phyloP scores from a whole-genome alignment of 495 filamentous ascomycete species.

The Podospora bellae-mahoneyi region DNA sequence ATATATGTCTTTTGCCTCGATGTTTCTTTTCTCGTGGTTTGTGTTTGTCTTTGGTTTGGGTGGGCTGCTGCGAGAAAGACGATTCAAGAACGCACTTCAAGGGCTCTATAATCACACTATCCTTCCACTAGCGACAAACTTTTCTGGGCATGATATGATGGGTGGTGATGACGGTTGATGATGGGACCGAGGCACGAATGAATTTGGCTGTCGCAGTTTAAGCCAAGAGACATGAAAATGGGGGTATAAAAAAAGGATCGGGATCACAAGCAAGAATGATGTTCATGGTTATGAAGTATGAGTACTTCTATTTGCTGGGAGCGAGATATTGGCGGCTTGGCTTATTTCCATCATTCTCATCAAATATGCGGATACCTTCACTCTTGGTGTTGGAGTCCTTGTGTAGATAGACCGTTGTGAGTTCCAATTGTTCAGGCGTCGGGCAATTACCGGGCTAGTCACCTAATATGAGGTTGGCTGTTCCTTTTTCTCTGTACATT shows the following conservation, averaged over 20 bases:
- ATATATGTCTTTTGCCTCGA: slow-evolving; percentile 3
- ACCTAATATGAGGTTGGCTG: neutral
- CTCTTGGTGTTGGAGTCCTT: neutral
- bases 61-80: neutral
- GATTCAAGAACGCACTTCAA: neutral
- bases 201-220: neutral
- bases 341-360: neutral
- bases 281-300: neutral
- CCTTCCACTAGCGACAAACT: neutral
- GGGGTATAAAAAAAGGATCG: neutral
- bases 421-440: neutral
- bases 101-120: neutral
- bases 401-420: neutral
- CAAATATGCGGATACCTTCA: neutral
- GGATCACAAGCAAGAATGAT: neutral
- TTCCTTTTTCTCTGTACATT: no score
- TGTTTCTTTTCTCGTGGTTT: slow-evolving; percentile 9
- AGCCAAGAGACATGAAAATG: neutral
- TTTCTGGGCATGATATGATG: neutral
- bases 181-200: neutral
- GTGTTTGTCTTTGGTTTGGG: neutral
- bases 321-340: neutral
- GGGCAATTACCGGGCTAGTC: neutral
- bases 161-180: neutral
- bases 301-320: neutral